phyloP scores from a whole-genome alignment of 2,329 filamentous ascomycete species.

The Dothiorella sarmentorum region DNA sequence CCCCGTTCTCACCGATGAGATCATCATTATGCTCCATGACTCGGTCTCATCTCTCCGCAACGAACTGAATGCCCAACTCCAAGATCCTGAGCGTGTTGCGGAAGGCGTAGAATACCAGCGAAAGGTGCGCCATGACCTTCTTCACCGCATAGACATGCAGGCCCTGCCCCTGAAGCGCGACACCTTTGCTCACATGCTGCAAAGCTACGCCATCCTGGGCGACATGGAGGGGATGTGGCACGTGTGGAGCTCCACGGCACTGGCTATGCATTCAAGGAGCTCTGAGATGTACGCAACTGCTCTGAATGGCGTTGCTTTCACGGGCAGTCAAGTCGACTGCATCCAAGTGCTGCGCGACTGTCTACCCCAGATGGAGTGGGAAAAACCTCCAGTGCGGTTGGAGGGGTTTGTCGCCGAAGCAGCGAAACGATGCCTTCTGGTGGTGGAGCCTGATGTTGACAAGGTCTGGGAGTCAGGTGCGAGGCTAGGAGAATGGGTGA shows the following conservation, averaged over 20 bases:
- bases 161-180: conserved; percentile 30
- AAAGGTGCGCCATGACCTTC: neutral
- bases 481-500: conserved; percentile 5
- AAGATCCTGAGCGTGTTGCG: neutral
- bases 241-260: conserved; percentile 55
- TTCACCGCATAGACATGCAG: conserved; percentile 18
- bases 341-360: conserved; percentile 51
- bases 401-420: conserved; percentile 45
- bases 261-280: conserved; percentile 49
- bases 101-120: neutral
- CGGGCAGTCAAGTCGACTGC: conserved; percentile 44
- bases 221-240: conserved; percentile 61
- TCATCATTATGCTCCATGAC: conserved; percentile 46
- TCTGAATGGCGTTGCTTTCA: conserved; percentile 49
- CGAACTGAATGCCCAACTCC: neutral
- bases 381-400: conserved; percentile 50
- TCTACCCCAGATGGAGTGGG: conserved; percentile 58
- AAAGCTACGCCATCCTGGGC: conserved; percentile 43
- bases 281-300: conserved; percentile 54
- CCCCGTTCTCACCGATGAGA: conserved; percentile 42
- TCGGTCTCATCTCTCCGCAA: conserved; percentile 2
- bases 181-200: conserved; percentile 31
- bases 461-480: conserved; percentile 7
- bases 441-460: conserved; percentile 54
- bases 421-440: conserved; percentile 53